Evolutionary conservation across 2,329 filamentous ascomycete species (phyloP).

Genomic region (Ramularia collo-cygni): DNA sequence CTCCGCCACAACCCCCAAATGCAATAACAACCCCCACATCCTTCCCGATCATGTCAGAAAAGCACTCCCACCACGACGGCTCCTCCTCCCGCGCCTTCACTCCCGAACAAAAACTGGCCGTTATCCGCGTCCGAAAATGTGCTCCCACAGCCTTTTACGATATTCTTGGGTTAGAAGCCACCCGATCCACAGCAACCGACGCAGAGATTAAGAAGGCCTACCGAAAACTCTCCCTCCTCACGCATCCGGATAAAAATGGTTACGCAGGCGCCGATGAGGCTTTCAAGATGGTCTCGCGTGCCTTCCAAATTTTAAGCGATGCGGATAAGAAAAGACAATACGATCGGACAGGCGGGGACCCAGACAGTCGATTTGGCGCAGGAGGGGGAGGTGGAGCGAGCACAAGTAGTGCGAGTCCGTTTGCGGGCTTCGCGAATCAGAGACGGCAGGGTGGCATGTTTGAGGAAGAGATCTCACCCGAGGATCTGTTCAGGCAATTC

Average conservation of each 20-base stretch:
- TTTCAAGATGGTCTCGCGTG: slow-evolving; percentile 94
- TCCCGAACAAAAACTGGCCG: slow-evolving; percentile 82
- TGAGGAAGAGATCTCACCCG: slow-evolving; percentile 88
- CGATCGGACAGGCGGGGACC: slow-evolving; percentile 85
- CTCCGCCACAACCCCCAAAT: too few species aligned
- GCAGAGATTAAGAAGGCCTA: slow-evolving; percentile 96
- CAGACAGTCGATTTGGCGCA: slow-evolving; percentile 73
- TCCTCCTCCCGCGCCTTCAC: slow-evolving; percentile 74
- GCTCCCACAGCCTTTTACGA: slow-evolving; percentile 87
- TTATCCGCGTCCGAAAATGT: slow-evolving; percentile 81
- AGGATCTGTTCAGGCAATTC: slow-evolving; percentile 95
- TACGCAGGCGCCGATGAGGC: slow-evolving; percentile 93
- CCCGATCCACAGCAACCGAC: slow-evolving; percentile 62
- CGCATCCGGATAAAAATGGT: slow-evolving; percentile 98
- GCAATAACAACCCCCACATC: background rate
- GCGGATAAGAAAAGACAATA: slow-evolving; percentile 86
- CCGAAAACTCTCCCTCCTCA: slow-evolving; percentile 85
- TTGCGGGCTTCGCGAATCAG: slow-evolving; percentile 52
- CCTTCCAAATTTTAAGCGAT: slow-evolving; percentile 89
- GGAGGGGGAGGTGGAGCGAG: slow-evolving; percentile 40
- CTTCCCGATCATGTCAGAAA: slow-evolving; percentile 12
- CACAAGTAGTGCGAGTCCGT: slow-evolving; percentile 55
- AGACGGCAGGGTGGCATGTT: slow-evolving; percentile 52
- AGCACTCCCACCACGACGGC: slow-evolving; percentile 66
- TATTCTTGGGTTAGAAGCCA: slow-evolving; percentile 68